Evolutionary conservation across 768 basidiomycete genomes (phyloP), one percentile per base, ranked within the genome.

Genomic region (Hemileccinum rubropunctum): DNA sequence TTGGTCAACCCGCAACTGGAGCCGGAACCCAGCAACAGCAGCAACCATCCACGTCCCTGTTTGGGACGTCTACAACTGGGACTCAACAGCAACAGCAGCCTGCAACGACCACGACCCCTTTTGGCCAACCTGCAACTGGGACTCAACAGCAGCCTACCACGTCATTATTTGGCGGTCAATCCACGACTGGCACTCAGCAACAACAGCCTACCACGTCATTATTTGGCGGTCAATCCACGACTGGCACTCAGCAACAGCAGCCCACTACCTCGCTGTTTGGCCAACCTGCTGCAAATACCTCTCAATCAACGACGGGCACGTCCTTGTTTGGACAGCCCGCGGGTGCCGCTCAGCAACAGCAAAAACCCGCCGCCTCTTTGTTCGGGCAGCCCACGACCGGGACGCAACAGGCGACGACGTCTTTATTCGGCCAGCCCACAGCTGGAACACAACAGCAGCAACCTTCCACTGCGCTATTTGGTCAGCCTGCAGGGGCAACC

Each of bases 301-400:
- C 52, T 39, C 74, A 71, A 23, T 68, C 68, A 34, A 21, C 47
- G 43, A 50, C 58, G 1, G 45, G 61, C 13, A 53, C 60, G 2
- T 63, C 71, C 1, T 42, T 76, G 17, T 77, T 80, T 56, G 73
- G 76, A 9, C 59, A 52, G 43, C 6, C 52, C 3, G 36, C 51
- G 18, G 40, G 48, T 18, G 39, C 45, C 5, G 8, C 46, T 18
- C 58, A 60, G 28, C 68, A 63, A 42, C 68, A 62, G 38, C 60
- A 60, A 32, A 68, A 56, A 34, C 46, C 61, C 18, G 17, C 50
- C 15, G 52, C 71, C 4, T 45, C 67, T 3, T 27, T 72, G 17
- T 74, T 76, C 26, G 64, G 63, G 5, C 60, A 61, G 20, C 51
- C 59, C 14, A 41, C 53, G n/a, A 43, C 52, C n/a, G 52, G 56